Percentiles rank a stretch among this genome's conserved stretches.
These are phyloP conservation scores for Microascus cirrosus DNA, from an alignment of 2,329 filamentous ascomycete species.

Conservation along the genomic window DNA sequence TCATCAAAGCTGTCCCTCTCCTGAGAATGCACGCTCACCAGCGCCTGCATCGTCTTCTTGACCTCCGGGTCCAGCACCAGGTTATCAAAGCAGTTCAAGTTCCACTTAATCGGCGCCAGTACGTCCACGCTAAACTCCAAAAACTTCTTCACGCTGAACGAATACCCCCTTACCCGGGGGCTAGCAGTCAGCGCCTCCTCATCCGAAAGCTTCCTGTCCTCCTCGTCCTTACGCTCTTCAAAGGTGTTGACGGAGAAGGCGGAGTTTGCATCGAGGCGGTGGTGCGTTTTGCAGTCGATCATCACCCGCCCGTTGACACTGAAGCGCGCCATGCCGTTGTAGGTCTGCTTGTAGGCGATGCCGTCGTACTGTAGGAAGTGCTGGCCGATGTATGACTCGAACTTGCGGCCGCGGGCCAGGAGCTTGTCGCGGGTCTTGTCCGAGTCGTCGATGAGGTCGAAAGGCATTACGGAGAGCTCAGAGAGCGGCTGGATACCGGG, in stretches of 20 bases:
- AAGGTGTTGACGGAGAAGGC: conserved; percentile 62
- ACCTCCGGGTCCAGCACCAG: conserved; percentile 57
- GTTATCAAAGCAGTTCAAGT: conserved; percentile 72
- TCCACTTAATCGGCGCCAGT: conserved; percentile 73
- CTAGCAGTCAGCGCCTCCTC: conserved; percentile 77
- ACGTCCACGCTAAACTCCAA: conserved; percentile 74
- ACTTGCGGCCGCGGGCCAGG: conserved; percentile 74
- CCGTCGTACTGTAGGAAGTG: conserved; percentile 76
- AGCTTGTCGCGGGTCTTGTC: conserved; percentile 52
- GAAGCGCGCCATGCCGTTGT: conserved; percentile 62
- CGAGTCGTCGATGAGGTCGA: conserved; percentile 69
- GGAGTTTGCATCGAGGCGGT: conserved; percentile 79
- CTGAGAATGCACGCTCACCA: conserved; percentile 74
- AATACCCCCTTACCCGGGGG: conserved; percentile 75
- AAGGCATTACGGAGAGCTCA: conserved; percentile 62
- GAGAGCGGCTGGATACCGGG: conserved; percentile 75
- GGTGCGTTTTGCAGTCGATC: conserved; percentile 74
- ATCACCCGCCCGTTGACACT: conserved; percentile 81
- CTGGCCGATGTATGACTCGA: conserved; percentile 66
- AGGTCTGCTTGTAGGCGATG: conserved; percentile 75
- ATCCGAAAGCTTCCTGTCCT: conserved; percentile 42
- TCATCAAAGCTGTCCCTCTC: conserved; percentile 74
- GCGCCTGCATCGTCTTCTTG: conserved; percentile 50
- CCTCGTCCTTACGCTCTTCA: conserved; percentile 35
- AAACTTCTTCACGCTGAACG: conserved; percentile 83